phyloP scores from a whole-genome alignment of 495 filamentous ascomycete species.

The Penicillium bialowiezense region DNA sequence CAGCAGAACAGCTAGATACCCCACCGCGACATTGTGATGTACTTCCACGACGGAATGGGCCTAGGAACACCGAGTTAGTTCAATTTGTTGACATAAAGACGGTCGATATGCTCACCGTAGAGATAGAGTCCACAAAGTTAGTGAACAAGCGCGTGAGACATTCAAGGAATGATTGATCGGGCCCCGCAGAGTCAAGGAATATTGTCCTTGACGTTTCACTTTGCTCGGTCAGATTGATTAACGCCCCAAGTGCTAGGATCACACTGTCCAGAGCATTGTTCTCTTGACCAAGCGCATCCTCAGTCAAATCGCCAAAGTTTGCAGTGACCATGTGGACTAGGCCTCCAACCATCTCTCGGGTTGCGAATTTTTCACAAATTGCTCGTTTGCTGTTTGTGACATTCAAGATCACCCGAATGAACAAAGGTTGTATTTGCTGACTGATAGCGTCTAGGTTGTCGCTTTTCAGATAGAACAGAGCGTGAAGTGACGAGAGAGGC shows the following conservation, averaged over 20 bases:
- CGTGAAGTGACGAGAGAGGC: constrained; percentile 28
- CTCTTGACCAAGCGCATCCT: constrained; percentile 42
- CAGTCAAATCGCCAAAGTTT: constrained; percentile 36
- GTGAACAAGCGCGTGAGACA: constrained; percentile 44
- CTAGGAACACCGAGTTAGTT: constrained; percentile 38
- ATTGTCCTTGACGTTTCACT: constrained; percentile 51
- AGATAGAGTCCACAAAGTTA: constrained; percentile 35
- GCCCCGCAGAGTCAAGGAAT: constrained; percentile 26
- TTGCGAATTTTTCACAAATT: constrained; percentile 65
- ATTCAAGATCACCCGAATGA: constrained; percentile 76
- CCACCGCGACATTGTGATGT: constrained; percentile 83
- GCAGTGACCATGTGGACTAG: constrained; percentile 51
- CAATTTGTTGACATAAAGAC: neutral
- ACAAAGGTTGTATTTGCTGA: constrained; percentile 27
- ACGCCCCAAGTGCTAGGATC: constrained; percentile 74
- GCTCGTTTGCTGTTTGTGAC: constrained; percentile 76
- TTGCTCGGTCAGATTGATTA: constrained; percentile 88
- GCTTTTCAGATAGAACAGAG: constrained; percentile 21
- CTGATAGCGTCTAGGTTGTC: constrained; percentile 6
- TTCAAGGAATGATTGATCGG: constrained; percentile 33
- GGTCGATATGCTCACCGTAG: constrained; percentile 39
- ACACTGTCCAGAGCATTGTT: constrained; percentile 62
- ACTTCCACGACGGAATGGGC: constrained; percentile 80
- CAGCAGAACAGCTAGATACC: constrained; percentile 84
- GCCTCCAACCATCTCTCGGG: constrained; percentile 51